These are phyloP conservation scores for Synchytrium microbalum DNA, from an alignment of 371 early-diverging fungal species.

Conservation along the genomic window DNA sequence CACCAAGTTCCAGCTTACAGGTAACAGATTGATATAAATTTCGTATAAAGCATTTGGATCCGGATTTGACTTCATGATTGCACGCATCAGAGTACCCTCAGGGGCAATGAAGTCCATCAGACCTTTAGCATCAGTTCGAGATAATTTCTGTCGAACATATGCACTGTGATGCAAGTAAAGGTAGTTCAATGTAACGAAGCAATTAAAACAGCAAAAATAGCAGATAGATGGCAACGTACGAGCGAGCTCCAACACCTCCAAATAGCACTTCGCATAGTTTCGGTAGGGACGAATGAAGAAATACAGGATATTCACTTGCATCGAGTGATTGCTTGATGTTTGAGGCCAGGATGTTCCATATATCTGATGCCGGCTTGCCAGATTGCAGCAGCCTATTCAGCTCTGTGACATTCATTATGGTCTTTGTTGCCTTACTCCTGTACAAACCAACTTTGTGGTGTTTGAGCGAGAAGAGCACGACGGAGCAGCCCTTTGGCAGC, in stretches of 20 bases:
- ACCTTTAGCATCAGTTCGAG: background rate
- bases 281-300: background rate
- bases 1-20: too few species aligned
- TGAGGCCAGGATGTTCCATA: background rate
- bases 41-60: background rate
- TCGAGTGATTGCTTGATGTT: background rate
- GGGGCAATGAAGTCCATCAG: background rate
- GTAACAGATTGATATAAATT: background rate
- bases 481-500: too few species aligned
- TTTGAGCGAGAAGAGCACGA: too few species aligned
- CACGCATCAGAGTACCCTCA: background rate
- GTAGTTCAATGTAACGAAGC: too few species aligned
- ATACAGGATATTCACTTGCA: background rate
- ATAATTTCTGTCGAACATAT: background rate
- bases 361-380: background rate
- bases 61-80: background rate
- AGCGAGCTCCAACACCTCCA: background rate
- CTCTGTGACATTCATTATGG: background rate
- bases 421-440: too few species aligned
- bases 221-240: too few species aligned
- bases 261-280: background rate
- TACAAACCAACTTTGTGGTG: too few species aligned
- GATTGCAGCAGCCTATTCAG: background rate
- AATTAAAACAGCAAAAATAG: too few species aligned
- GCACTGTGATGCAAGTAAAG: background rate